Evolutionary conservation across 164 flowering plant genomes (phyloP).

Genomic region (Akebia trifoliata): DNA sequence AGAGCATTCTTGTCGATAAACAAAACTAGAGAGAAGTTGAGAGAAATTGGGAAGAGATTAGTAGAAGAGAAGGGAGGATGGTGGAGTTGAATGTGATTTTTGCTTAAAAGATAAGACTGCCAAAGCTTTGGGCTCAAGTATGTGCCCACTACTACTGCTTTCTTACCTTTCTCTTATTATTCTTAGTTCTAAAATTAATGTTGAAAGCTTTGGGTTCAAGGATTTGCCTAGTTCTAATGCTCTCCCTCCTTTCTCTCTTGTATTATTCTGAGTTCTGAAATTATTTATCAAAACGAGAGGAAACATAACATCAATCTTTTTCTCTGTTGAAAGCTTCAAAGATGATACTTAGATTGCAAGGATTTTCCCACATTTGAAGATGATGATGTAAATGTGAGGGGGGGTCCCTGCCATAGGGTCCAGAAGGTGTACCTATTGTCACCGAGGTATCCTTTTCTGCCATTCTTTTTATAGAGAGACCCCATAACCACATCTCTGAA

Average conservation of each 20-base stretch:
- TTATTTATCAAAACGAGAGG: not conserved
- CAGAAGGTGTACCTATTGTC: no score
- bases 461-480: no score
- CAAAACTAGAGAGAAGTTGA: not conserved
- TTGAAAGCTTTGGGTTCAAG: slow-evolving; percentile 57
- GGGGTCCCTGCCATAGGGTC: no score
- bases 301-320: not conserved
- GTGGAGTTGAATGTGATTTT: slow-evolving; percentile 29
- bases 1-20: not conserved
- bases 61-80: slow-evolving; percentile 9
- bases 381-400: no score
- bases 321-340: no score
- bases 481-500: no score
- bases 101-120: slow-evolving; percentile 60
- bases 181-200: no score
- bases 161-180: no score
- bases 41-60: not conserved
- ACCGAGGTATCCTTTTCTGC: no score
- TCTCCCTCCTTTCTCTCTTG: slow-evolving; percentile 1
- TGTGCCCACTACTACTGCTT: no score
- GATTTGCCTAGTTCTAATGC: slow-evolving; percentile 12
- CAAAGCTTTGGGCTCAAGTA: slow-evolving; percentile 41
- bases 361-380: no score
- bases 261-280: not conserved
- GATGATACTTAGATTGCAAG: no score